A percentile compares a stretch with the other conserved stretches of the same genome.
Conservation (phyloP, 75 land plant species). For the Sequoiadendron giganteum region DNA sequence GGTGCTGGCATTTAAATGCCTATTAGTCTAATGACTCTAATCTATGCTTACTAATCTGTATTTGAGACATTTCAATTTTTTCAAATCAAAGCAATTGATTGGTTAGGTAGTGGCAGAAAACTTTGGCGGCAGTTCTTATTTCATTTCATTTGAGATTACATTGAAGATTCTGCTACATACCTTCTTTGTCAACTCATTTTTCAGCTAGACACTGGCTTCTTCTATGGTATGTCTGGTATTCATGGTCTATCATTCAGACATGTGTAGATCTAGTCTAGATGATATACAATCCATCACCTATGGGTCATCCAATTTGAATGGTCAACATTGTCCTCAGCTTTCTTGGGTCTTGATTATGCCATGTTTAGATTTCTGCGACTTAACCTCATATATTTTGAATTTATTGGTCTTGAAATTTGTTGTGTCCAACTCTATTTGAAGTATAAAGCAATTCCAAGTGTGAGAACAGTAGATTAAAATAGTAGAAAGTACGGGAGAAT, state of each 20-base stretch:
- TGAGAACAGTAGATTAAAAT: not conserved
- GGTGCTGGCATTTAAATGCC: not conserved
- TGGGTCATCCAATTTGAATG: not conserved
- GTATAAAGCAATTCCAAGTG: not conserved
- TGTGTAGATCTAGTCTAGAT: not conserved
- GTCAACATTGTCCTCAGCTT: not conserved
- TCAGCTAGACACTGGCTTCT: not conserved
- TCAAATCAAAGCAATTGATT: not conserved
- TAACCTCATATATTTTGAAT: not conserved
- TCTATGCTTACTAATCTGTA: slow-evolving; percentile 1
- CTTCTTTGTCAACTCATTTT: not conserved
- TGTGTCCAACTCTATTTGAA: not conserved
- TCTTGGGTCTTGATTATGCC: not conserved
- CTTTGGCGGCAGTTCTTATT: not conserved
- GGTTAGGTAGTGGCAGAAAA: not conserved
- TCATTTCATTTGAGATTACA: not conserved
- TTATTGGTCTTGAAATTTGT: not conserved
- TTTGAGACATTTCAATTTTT: not conserved
- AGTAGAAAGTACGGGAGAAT: not conserved
- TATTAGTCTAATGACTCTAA: not conserved
- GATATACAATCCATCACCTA: not conserved
- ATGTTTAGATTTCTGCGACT: not conserved
- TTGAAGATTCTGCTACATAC: not conserved
- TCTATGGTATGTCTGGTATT: not conserved
- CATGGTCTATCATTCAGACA: not conserved